These are phyloP conservation scores for Copromyces sp. DNA, from an alignment of 495 filamentous ascomycete genomes.

Conservation along the genomic window DNA sequence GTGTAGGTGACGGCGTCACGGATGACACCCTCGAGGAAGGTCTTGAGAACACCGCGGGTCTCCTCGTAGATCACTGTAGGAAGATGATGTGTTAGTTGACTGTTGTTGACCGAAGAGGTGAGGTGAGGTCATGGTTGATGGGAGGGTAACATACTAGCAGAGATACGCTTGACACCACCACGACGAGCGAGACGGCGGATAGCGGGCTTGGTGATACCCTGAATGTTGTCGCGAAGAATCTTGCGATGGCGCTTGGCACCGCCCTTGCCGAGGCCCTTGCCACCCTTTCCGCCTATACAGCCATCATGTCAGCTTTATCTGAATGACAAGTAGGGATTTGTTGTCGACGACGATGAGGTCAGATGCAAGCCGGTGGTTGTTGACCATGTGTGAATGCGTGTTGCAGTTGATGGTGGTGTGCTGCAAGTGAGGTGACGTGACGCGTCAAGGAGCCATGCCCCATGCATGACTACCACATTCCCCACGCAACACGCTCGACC, in stretches of 20 bases:
- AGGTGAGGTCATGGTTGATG: conserved; percentile 43
- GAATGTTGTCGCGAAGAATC: conserved; percentile 99
- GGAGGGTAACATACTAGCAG: conserved; percentile 51
- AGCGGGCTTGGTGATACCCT: conserved; percentile 99
- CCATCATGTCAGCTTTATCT: conserved; percentile 13
- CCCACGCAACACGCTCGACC: conserved; percentile 15
- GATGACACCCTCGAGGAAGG: conserved; percentile 99
- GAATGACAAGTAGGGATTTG: not conserved
- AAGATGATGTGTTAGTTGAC: conserved; percentile 45
- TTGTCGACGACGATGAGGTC: conserved; percentile 1
- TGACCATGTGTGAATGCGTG: not conserved
- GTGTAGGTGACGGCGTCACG: conserved; percentile 97
- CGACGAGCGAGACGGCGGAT: conserved; percentile 99
- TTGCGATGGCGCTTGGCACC: conserved; percentile 94
- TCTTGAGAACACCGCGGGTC: conserved; percentile 99
- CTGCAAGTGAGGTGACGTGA: conserved; percentile 7
- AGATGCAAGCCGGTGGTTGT: not conserved
- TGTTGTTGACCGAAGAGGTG: conserved; percentile 44
- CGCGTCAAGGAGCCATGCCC: conserved; percentile 13
- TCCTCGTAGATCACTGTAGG: conserved; percentile 88
- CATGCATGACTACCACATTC: conserved; percentile 10
- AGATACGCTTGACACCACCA: conserved; percentile 99
- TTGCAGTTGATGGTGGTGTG: not conserved
- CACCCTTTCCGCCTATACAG: conserved; percentile 63
- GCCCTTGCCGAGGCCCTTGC: conserved; percentile 84